Evolutionary conservation across 768 basidiomycete genomes (phyloP).

Genomic region (Mycena leptocephala): DNA sequence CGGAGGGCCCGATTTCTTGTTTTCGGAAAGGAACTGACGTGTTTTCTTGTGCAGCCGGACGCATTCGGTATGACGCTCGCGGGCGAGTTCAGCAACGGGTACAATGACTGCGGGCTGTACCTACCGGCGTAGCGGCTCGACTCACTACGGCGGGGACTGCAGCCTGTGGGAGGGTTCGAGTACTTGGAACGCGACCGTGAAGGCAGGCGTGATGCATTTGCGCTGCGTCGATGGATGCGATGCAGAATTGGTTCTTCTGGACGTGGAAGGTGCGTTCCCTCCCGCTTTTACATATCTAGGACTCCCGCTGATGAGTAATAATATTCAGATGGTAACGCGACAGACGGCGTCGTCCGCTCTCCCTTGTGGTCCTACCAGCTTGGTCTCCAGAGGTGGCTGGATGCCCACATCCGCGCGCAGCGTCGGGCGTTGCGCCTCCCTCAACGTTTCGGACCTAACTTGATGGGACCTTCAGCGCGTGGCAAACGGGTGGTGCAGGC

Average conservation of each 20-base stretch:
- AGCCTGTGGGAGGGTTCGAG: neutral
- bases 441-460: neutral
- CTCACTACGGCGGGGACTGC: neutral
- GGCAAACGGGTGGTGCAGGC: neutral
- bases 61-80: neutral
- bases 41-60: neutral
- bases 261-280: neutral
- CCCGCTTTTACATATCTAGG: neutral
- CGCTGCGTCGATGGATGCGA: neutral
- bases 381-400: neutral
- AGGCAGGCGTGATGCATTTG: neutral
- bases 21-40: neutral
- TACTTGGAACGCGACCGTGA: neutral
- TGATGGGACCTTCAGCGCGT: neutral
- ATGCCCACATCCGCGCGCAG: neutral
- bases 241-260: conserved; percentile 1
- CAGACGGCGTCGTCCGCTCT: neutral
- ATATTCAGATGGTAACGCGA: neutral
- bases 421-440: neutral
- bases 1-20: no score
- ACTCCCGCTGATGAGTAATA: neutral
- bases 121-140: neutral
- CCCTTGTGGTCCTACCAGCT: neutral
- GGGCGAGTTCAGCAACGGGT: conserved; percentile 2
- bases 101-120: conserved; percentile 1